A percentile compares a stretch with the other conserved stretches of the same genome.
These are phyloP conservation scores for Xanthoceras sorbifolium DNA, from an alignment of 345 rosid genomes.

Conservation along the genomic window DNA sequence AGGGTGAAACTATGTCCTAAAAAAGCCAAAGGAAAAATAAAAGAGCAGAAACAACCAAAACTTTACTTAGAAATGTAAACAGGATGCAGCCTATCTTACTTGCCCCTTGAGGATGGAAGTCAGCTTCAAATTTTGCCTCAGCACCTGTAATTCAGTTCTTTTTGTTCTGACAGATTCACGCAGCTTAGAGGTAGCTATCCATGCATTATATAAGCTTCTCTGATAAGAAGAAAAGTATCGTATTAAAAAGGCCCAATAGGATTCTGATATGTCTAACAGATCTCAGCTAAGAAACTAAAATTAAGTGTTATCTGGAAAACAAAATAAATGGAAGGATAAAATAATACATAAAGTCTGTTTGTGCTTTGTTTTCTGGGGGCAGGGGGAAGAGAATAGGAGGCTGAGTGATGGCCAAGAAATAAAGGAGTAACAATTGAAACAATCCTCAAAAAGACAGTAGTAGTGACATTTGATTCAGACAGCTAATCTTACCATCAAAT, in stretches of 20 bases:
- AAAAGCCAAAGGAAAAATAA: neutral
- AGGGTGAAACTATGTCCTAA: neutral
- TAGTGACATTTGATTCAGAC: neutral
- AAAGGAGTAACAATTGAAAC: neutral
- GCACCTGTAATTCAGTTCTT: conserved; percentile 59
- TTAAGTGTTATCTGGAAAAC: conserved; percentile 10
- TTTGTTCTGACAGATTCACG: conserved; percentile 71
- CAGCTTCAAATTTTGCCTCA: conserved; percentile 71
- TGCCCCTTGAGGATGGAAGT: conserved; percentile 63
- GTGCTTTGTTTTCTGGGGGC: neutral
- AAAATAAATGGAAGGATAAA: neutral
- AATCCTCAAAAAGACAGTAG: neutral
- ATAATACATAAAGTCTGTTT: neutral
- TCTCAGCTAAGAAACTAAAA: neutral
- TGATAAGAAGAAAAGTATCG: conserved; percentile 38
- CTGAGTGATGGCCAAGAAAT: too few species aligned
- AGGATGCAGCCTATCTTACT: conserved; percentile 41
- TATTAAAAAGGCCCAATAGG: neutral
- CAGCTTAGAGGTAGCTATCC: conserved; percentile 54
- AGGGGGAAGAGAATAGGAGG: neutral
- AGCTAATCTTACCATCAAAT: neutral
- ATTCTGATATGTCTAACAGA: neutral
- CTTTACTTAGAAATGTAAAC: conserved; percentile 14
- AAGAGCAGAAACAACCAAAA: conserved; percentile 2
- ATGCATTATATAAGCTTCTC: conserved; percentile 66